Conservation (phyloP, 2,329 filamentous ascomycete species). For the Monosporascus sp. region DNA sequence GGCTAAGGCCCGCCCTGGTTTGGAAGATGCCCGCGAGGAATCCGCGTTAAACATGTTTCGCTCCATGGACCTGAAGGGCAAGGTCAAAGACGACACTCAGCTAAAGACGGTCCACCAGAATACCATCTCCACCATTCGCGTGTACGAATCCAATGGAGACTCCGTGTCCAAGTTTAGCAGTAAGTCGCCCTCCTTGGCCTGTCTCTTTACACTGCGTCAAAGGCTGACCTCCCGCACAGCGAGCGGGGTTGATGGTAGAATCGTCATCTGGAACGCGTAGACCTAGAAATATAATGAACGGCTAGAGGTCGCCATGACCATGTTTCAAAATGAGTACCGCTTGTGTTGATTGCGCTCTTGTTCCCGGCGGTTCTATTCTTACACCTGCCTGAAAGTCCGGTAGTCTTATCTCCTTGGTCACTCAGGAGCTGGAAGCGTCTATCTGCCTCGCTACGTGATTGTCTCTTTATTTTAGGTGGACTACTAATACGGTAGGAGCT, state of each 20-base stretch:
- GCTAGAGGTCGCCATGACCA: not conserved
- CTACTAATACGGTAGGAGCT: slow-evolving; percentile 6
- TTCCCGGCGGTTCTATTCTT: slow-evolving; percentile 8
- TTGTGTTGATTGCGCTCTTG: slow-evolving; percentile 3
- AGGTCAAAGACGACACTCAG: slow-evolving; percentile 85
- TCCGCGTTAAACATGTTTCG: slow-evolving; percentile 96
- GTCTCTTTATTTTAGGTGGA: not conserved
- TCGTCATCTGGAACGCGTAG: slow-evolving; percentile 73
- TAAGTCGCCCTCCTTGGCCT: slow-evolving; percentile 42
- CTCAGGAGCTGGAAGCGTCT: slow-evolving; percentile 5
- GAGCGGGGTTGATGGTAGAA: slow-evolving; percentile 75
- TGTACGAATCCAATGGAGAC: slow-evolving; percentile 62
- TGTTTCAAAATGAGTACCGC: not conserved
- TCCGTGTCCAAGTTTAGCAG: slow-evolving; percentile 78
- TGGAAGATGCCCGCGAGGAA: slow-evolving; percentile 69
- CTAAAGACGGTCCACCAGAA: slow-evolving; percentile 96
- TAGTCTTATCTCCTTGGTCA: not conserved
- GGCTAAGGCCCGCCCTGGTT: slow-evolving; percentile 58
- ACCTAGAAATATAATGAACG: slow-evolving; percentile 13
- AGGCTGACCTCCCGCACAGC: slow-evolving; percentile 43
- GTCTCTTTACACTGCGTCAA: slow-evolving; percentile 4
- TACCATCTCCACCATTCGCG: slow-evolving; percentile 79
- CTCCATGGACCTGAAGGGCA: slow-evolving; percentile 98
- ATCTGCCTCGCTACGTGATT: not conserved
- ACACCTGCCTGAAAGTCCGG: slow-evolving; percentile 4